Conservation (phyloP, 495 filamentous ascomycete genomes). For the Cercophora newfieldiana region DNA sequence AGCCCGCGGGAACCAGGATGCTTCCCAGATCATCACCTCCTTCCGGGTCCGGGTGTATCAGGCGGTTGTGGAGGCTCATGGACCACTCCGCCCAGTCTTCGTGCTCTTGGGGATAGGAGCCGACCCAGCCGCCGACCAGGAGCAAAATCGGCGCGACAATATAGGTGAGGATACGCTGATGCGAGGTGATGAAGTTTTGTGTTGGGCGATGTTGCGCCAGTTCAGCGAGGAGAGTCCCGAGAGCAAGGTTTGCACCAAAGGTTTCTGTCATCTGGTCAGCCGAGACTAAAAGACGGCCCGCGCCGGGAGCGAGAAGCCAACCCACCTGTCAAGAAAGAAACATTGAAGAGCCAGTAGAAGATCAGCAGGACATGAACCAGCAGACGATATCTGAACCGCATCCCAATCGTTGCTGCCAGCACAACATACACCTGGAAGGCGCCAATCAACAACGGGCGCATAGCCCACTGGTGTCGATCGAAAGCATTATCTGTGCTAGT, state of each 20-base stretch:
- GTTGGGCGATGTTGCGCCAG: slow-evolving; percentile 55
- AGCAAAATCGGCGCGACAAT: slow-evolving; percentile 49
- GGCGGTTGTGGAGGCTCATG: slow-evolving; percentile 39
- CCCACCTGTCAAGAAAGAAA: slow-evolving; percentile 35
- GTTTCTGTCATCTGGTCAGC: slow-evolving; percentile 43
- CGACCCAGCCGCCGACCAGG: slow-evolving; percentile 53
- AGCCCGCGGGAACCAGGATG: slow-evolving; percentile 57
- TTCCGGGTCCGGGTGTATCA: slow-evolving; percentile 22
- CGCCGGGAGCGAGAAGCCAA: background rate
- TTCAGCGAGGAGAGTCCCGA: slow-evolving; percentile 63
- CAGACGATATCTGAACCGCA: slow-evolving; percentile 58
- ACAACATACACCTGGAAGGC: slow-evolving; percentile 64
- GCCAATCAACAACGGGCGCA: slow-evolving; percentile 60
- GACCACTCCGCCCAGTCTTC: slow-evolving; percentile 62
- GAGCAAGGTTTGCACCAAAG: slow-evolving; percentile 60
- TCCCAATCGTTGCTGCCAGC: slow-evolving; percentile 56
- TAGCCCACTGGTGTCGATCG: slow-evolving; percentile 66
- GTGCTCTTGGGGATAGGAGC: slow-evolving; percentile 61
- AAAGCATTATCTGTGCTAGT: slow-evolving; percentile 58
- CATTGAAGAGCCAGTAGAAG: slow-evolving; percentile 55
- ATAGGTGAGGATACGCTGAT: slow-evolving; percentile 47
- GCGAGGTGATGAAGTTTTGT: slow-evolving; percentile 50
- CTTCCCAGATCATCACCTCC: slow-evolving; percentile 35
- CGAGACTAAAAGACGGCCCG: too few species aligned
- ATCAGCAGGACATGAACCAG: slow-evolving; percentile 51